A percentile compares a stretch with the other conserved stretches of the same genome.
Conservation (phyloP, 148 eudicot species). For the Persicaria tinctoria region DNA sequence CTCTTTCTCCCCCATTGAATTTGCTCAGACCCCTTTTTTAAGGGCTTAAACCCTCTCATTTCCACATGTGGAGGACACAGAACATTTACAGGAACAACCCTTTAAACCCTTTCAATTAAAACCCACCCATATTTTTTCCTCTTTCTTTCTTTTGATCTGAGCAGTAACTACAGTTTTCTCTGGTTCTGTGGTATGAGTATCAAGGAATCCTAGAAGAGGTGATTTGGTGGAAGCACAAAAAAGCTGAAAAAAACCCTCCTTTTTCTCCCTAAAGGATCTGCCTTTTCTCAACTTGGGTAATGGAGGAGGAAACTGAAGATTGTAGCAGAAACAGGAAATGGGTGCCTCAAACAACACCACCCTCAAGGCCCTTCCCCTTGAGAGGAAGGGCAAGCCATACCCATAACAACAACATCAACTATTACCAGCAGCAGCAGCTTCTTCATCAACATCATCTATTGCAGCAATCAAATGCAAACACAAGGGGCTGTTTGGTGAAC, state of each 20-base stretch:
- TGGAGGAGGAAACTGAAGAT: constrained; percentile 53
- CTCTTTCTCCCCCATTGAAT: constrained; percentile 18
- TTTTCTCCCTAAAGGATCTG: background rate
- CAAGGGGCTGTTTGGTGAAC: constrained; percentile 29
- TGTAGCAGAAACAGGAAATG: constrained; percentile 39
- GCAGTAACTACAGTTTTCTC: constrained; percentile 34
- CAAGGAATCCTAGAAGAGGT: background rate
- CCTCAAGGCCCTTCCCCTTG: constrained; percentile 9
- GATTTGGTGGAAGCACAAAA: background rate
- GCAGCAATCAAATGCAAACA: constrained; percentile 29
- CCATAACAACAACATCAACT: constrained; percentile 22
- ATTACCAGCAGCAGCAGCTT: constrained; percentile 13
- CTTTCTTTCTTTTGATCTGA: constrained; percentile 18
- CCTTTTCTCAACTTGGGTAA: constrained; percentile 23
- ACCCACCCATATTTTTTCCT: constrained; percentile 12
- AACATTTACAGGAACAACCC: constrained; percentile 15
- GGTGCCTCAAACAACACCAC: constrained; percentile 28
- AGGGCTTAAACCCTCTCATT: constrained; percentile 6
- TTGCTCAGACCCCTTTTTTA: constrained; percentile 13
- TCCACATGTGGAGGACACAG: constrained; percentile 22
- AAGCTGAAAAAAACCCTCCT: background rate
- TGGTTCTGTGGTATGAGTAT: too few species aligned
- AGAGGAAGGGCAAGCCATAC: constrained; percentile 20
- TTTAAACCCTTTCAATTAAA: constrained; percentile 12
- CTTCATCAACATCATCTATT: constrained; percentile 16